These are phyloP conservation scores for Sclerotinia glacialis DNA, from an alignment of 2,329 filamentous ascomycete genomes.

Conservation along the genomic window DNA sequence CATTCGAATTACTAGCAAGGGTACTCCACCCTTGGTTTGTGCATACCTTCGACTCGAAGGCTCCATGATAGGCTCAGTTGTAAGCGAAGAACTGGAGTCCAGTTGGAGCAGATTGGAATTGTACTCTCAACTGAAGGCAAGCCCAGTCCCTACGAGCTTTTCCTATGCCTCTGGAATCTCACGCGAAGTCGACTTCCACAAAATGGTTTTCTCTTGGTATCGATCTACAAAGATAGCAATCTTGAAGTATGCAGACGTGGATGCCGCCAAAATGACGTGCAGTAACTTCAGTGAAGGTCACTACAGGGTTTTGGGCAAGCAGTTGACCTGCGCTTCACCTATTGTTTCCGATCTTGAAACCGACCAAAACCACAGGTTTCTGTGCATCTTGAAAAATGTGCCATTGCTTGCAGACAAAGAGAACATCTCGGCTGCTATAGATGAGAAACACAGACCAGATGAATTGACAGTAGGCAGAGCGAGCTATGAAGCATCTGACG, in stretches of 20 bases:
- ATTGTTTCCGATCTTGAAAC: background rate
- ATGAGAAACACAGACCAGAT: background rate
- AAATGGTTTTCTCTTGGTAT: background rate
- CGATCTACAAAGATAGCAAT: background rate
- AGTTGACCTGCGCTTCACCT: background rate
- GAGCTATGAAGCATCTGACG: slow-evolving; percentile 4
- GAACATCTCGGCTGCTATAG: background rate
- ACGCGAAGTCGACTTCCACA: background rate
- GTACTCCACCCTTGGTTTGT: background rate
- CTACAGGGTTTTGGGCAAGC: background rate
- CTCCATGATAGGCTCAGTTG: background rate
- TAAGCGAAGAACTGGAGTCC: background rate
- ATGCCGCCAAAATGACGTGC: background rate
- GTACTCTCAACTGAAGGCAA: background rate
- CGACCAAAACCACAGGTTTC: background rate
- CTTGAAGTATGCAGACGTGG: background rate
- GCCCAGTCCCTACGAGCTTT: background rate
- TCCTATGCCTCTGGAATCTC: background rate
- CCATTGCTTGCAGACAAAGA: background rate
- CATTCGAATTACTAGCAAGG: slow-evolving; percentile 22
- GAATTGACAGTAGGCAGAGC: background rate
- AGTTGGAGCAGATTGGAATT: background rate
- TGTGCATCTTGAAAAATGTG: background rate
- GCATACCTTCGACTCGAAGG: background rate
- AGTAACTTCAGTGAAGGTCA: background rate